Percentiles rank a stretch among this genome's conserved stretches.
These are phyloP conservation scores for Daedaleopsis sinensis DNA, from an alignment of 768 basidiomycete species.

Conservation along the genomic window DNA sequence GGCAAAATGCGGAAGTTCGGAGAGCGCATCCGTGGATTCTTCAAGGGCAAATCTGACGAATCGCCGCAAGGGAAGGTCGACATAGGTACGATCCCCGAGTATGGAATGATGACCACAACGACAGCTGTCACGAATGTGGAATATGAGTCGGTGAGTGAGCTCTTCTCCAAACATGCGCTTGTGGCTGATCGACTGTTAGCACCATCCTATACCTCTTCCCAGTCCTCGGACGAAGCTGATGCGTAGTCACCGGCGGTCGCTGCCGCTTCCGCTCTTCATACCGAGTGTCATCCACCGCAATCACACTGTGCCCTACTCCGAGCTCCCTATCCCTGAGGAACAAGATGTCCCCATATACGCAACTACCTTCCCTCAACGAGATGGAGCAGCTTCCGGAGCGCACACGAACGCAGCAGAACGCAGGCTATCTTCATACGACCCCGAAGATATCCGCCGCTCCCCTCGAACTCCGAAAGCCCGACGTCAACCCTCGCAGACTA, in stretches of 20 bases:
- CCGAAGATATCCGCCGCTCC: background rate
- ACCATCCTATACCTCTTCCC: conserved; percentile 28
- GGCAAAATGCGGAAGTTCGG: conserved; percentile 21
- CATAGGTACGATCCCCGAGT: background rate
- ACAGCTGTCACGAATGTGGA: conserved; percentile 28
- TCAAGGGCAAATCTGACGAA: conserved; percentile 27
- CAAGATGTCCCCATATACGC: background rate
- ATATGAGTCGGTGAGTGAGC: conserved; percentile 27
- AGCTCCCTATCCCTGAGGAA: background rate
- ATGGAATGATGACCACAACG: conserved; percentile 24
- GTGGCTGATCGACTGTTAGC: conserved; percentile 10
- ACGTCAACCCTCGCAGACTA: conserved; percentile 18
- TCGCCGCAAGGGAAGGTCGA: conserved; percentile 7
- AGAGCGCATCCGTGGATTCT: conserved; percentile 13
- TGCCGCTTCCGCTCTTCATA: conserved; percentile 9
- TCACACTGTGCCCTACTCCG: background rate
- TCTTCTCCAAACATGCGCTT: background rate
- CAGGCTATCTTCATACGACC: background rate
- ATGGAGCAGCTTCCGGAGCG: background rate
- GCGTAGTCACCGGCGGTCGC: conserved; percentile 16
- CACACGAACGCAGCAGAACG: background rate
- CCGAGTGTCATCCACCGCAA: background rate
- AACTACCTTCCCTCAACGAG: background rate
- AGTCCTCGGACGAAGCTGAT: conserved; percentile 11
- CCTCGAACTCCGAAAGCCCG: conserved; percentile 7